Percentiles rank a stretch among this genome's conserved stretches.
Evolutionary conservation across 176 grass and related monocot genomes (phyloP).

Genomic region (Ampelocalamus luodianensis): DNA sequence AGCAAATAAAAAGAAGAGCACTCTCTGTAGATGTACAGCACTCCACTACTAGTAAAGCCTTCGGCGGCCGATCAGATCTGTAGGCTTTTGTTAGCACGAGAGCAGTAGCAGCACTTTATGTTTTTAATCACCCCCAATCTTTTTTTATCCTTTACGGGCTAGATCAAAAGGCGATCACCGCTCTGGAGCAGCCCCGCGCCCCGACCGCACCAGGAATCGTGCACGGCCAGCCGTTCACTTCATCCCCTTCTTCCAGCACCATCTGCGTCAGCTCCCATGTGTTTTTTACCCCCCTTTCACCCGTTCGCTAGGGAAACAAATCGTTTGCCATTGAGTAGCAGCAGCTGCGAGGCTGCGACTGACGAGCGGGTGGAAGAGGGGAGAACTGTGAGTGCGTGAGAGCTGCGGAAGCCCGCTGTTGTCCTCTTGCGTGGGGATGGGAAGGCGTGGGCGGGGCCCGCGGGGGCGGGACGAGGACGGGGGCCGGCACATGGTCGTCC

Average conservation of each 20-base stretch:
- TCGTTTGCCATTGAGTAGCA: too few species aligned
- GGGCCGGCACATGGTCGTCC: conserved; percentile 1
- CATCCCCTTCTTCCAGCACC: too few species aligned
- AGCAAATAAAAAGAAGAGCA: neutral
- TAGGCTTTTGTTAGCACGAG: neutral
- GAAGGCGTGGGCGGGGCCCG: neutral
- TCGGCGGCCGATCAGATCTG: neutral
- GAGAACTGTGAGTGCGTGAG: neutral
- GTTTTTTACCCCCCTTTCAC: too few species aligned
- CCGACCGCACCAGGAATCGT: neutral
- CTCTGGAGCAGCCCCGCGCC: neutral
- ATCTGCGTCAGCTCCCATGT: too few species aligned
- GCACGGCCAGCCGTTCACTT: neutral
- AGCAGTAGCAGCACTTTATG: neutral
- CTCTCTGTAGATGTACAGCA: too few species aligned
- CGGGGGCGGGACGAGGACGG: neutral
- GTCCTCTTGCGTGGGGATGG: conserved; percentile 5
- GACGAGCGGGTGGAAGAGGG: too few species aligned
- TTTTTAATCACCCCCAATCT: too few species aligned
- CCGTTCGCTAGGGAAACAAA: too few species aligned
- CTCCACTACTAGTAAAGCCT: neutral
- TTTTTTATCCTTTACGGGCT: neutral
- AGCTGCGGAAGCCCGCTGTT: neutral
- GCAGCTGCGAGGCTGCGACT: too few species aligned
- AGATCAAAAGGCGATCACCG: neutral